These are phyloP conservation scores for Tranzscheliella williamsii DNA, from an alignment of 1,284 basidiomycete genomes.

Conservation along the genomic window DNA sequence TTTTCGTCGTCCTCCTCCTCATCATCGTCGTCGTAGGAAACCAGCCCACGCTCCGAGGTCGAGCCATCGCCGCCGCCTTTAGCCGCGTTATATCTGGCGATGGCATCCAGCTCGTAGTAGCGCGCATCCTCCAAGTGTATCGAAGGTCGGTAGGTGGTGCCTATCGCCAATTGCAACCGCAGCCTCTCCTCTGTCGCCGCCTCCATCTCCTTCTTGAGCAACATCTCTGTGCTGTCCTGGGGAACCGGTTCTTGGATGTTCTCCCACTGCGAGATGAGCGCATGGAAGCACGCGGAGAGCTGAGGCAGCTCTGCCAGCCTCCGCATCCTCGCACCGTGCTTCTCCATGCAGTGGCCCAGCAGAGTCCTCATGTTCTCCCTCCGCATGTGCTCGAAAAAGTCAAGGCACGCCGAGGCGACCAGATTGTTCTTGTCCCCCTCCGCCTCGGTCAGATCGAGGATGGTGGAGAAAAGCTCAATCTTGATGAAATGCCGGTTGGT, in stretches of 20 bases:
- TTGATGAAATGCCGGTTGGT: conserved; percentile 82
- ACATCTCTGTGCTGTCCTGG: conserved; percentile 7
- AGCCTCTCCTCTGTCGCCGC: conserved; percentile 56
- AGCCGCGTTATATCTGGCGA: too few species aligned
- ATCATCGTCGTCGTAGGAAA: conserved; percentile 75
- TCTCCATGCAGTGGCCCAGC: conserved; percentile 81
- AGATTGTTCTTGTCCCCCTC: conserved; percentile 89
- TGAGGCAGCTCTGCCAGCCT: conserved; percentile 70
- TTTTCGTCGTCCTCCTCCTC: conserved; percentile 51
- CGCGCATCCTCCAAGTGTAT: too few species aligned
- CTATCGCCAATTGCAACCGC: too few species aligned
- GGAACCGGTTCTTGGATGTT: conserved; percentile 74
- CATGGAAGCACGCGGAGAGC: conserved; percentile 72
- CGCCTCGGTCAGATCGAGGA: conserved; percentile 77
- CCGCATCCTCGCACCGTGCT: conserved; percentile 71
- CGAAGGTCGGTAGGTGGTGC: too few species aligned
- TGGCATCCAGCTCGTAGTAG: too few species aligned
- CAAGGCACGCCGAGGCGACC: conserved; percentile 88
- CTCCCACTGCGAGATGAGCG: conserved; percentile 80
- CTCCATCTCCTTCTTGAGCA: conserved; percentile 49
- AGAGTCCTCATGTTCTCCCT: conserved; percentile 75
- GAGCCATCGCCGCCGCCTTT: too few species aligned
- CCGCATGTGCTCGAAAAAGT: conserved; percentile 89
- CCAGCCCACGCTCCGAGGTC: too few species aligned
- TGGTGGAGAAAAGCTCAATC: conserved; percentile 78